Conservation (phyloP, 805 yeast species). For the Metschnikowia bowlesiae region DNA sequence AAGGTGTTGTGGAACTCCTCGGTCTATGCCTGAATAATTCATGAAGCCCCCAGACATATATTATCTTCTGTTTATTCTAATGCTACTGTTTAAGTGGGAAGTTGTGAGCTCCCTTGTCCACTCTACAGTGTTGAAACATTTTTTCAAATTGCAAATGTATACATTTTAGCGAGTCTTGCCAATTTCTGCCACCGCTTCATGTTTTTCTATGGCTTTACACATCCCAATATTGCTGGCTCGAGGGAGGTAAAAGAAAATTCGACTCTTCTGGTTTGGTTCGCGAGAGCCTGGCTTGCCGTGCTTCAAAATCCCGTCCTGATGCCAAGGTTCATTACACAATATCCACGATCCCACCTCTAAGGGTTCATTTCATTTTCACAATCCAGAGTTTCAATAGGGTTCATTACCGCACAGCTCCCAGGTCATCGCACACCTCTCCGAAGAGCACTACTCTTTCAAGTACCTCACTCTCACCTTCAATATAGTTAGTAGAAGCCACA, state of each 20-base stretch:
- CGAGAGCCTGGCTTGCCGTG: background rate
- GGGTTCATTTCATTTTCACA: background rate
- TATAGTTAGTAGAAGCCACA: background rate
- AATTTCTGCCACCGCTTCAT: no score
- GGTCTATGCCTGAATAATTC: no score
- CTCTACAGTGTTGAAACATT: no score
- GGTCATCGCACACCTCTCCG: background rate
- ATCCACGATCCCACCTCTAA: conserved; percentile 1
- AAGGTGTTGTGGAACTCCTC: no score
- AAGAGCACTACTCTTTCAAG: background rate
- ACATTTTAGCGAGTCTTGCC: no score
- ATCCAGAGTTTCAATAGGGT: background rate
- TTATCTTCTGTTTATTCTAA: no score
- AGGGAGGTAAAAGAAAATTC: background rate
- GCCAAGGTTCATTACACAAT: conserved; percentile 1
- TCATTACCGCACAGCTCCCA: background rate
- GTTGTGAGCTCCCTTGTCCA: no score
- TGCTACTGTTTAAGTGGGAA: no score
- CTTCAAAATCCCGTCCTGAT: background rate
- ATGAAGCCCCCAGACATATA: no score
- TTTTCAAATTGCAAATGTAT: no score
- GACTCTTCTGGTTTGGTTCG: background rate
- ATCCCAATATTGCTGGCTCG: no score
- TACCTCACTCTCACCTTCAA: background rate
- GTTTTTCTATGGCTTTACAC: no score